phyloP scores from a whole-genome alignment of 176 grass and related monocot genomes.

The Oryza glaberrima region DNA sequence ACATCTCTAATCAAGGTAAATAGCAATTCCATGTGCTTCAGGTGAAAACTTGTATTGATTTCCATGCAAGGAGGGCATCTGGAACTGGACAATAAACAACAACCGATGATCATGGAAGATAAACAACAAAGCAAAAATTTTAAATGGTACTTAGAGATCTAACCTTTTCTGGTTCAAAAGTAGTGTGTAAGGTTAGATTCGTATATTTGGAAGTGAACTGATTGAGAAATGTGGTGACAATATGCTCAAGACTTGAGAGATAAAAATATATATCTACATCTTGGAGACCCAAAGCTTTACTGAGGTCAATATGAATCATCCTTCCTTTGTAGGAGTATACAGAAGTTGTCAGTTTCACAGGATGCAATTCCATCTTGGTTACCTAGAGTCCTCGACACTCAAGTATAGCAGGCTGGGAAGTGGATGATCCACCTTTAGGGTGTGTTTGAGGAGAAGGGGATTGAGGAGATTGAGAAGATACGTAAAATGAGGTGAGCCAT shows the following conservation, averaged over 20 bases:
- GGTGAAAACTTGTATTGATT: neutral
- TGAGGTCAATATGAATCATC: neutral
- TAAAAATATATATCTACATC: neutral
- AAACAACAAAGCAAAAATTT: neutral
- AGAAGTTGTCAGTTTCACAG: neutral
- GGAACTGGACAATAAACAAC: neutral
- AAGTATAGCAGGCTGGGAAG: slow-evolving; percentile 5
- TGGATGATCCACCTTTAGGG: neutral
- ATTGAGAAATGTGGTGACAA: neutral
- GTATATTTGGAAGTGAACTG: neutral
- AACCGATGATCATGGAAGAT: neutral
- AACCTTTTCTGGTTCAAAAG: neutral
- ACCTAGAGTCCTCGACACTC: neutral
- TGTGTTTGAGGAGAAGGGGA: too few species aligned
- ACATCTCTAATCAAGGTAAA: neutral
- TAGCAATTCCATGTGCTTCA: neutral
- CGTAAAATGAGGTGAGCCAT: too few species aligned
- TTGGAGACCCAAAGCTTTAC: neutral
- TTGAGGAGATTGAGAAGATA: too few species aligned
- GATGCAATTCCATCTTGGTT: neutral
- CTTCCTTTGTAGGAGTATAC: neutral
- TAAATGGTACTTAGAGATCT: neutral
- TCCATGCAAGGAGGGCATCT: neutral
- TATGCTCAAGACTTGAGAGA: neutral
- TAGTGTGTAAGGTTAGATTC: neutral